Evolutionary conservation across 2,329 filamentous ascomycete genomes (phyloP), one percentile per base, ranked within the genome.

Genomic region (Fusarium pininemorale): DNA sequence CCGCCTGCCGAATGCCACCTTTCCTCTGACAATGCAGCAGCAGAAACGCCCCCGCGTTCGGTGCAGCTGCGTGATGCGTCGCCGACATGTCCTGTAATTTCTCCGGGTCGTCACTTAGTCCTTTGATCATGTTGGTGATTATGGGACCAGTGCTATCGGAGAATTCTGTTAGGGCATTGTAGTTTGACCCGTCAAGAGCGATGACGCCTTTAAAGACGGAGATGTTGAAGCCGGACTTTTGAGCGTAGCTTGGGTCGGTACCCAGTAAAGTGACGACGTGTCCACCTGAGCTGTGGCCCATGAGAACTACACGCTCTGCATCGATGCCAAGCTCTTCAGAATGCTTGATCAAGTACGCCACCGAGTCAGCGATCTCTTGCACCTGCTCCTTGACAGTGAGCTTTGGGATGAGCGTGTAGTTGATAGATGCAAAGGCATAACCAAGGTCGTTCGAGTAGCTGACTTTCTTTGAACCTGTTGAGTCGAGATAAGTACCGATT

Each of bases 241-340:
- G 15, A 1, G 47, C 24, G 9, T 68, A 68, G n/a, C 8, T 54
- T 18, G 65, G 14, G 6, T 68, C 65, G 4, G 65, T 68, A 1
- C 63, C 65, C 1, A 68, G 12, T 3, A 68, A 14, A 4, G 54
- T 68, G 0, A 38, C 63, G 1, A 68, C 63, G 18, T 68, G 65
- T 11, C 24, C 63, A 2, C 65, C 65, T 18, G 65, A 68, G 22
- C 65, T 68, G 18, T 68, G 65, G 1, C 65, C 65, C 65, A 68
- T 68, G 4, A 68, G 28, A 4, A 62, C 18, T 1, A 68, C 12
- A 1, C 28, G 13, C 1, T 22, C 15, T 7, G 45, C 4, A 16
- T 68, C 63, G 0, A 68, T n/a, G 0, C 5, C 4, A 1, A 62
- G 39, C 0, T 10, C 9, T 3, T 14, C 2, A 4, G 22, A 20